Base-by-base conservation (phyloP, 2,329 filamentous ascomycete species). In the Tolypocladium nubicola region DNA sequence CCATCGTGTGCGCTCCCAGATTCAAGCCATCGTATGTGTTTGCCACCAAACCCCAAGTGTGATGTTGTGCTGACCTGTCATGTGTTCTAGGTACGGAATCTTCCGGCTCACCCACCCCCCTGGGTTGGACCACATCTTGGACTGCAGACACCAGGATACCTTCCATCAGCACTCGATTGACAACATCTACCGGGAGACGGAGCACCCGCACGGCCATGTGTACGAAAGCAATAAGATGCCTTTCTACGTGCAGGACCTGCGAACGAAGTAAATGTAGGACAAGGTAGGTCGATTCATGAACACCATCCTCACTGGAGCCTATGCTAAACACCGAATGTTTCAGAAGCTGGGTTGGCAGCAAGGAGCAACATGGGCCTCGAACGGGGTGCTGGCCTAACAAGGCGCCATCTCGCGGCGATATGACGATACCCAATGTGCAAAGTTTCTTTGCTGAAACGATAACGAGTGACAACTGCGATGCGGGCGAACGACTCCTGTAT, bases 91-190 rank as follows among this genome's bases (percentile, higher is more conserved):
- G 60, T 93, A 90, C 78, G 94, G 94, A 53, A 88, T 95, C 30
- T 99, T 97, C 73, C 85, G 94, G 39, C 78, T 99, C 5, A 99
- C 94, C 0, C 89, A 97, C 71, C 94, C 94, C 0, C 93, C 94
- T 0, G 94, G 94, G 0, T 80, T 97, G 64, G 85, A 89, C 61
- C 83, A 90, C n/a, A 87, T 99, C 39, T 76, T 96, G 50, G 81
- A 85, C 45, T 99, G 94, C 73, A 85, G 75, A 3, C 83, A 91
- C 59, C 81, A 82, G 1, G 89, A 89, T 1, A 80, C 95, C 0
- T 99, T 99, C 69, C 94, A 99, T 70, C 89, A 87, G 61, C 82
- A 85, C 61, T 70, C 71, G 1, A 75, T 83, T 56, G 78, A 82
- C 33, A 86, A 91, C 64, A 80, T 95, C 1, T 96, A 96, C 67